Conservation (phyloP, 2,329 filamentous ascomycete genomes). For the Colletotrichum eremochloae region DNA sequence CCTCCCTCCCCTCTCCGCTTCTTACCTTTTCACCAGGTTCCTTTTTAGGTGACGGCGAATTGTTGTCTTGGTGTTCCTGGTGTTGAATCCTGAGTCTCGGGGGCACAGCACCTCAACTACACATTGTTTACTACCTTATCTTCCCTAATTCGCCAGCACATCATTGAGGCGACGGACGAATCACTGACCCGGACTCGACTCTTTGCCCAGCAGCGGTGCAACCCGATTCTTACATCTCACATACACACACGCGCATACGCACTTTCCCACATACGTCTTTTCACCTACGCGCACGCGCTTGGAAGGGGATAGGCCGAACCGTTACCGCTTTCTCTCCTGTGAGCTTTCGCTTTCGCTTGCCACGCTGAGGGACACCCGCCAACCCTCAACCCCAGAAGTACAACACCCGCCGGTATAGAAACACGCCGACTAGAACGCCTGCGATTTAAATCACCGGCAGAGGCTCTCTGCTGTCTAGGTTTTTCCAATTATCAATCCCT, state of each 20-base stretch:
- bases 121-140: neutral
- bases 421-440: neutral
- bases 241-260: neutral
- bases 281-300: constrained; percentile 13
- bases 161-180: constrained; percentile 17
- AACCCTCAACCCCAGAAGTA: neutral
- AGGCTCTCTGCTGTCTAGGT: neutral
- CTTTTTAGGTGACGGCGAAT: neutral
- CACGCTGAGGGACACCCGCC: neutral
- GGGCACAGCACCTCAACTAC: constrained; percentile 4
- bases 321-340: constrained; percentile 28
- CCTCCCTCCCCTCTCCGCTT: neutral
- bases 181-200: constrained; percentile 23
- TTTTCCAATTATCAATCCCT: constrained; percentile 7
- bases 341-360: constrained; percentile 8
- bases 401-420: constrained; percentile 13
- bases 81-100: neutral
- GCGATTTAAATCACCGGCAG: neutral
- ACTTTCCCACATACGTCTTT: neutral
- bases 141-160: constrained; percentile 30
- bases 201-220: constrained; percentile 15
- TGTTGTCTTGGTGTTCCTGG: neutral
- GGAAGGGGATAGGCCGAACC: neutral
- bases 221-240: constrained; percentile 22
- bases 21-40: neutral